A percentile compares a stretch with the other conserved stretches of the same genome.
phyloP scores from a whole-genome alignment of 306 rosid genomes.

The Trifolium repens region DNA sequence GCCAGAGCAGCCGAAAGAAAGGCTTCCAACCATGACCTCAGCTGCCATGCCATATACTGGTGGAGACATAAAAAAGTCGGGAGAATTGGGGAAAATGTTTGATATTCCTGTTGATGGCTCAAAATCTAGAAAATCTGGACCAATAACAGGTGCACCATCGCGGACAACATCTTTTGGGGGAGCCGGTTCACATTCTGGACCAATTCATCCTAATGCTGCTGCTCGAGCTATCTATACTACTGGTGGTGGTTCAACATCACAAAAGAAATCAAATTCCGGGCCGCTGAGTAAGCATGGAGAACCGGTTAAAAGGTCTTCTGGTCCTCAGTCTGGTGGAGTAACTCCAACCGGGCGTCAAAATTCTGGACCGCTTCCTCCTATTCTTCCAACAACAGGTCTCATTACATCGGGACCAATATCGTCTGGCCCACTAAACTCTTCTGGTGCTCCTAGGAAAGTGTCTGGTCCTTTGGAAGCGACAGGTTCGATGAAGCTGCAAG shows the following conservation, averaged over 20 bases:
- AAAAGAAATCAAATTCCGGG: constrained; percentile 90
- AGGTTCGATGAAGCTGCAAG: constrained; percentile 82
- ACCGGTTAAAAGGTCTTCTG: constrained; percentile 88
- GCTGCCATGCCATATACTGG: constrained; percentile 94
- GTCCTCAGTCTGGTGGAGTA: constrained; percentile 98
- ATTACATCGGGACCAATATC: constrained; percentile 94
- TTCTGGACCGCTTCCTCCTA: constrained; percentile 88
- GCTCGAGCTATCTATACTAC: constrained; percentile 72
- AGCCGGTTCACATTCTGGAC: constrained; percentile 93
- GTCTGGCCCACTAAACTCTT: constrained; percentile 87
- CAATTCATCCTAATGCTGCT: constrained; percentile 73
- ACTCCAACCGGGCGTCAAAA: constrained; percentile 82
- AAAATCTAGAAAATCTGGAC: constrained; percentile 96
- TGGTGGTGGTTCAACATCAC: constrained; percentile 68
- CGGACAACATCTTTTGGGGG: constrained; percentile 93
- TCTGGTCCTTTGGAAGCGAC: constrained; percentile 83
- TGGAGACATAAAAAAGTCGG: constrained; percentile 92
- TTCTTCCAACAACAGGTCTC: constrained; percentile 93
- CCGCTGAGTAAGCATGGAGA: constrained; percentile 96
- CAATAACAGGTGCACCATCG: constrained; percentile 69
- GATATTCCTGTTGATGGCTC: constrained; percentile 93
- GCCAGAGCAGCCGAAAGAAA: constrained; percentile 99
- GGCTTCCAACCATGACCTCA: constrained; percentile 90
- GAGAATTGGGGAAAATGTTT: constrained; percentile 97
- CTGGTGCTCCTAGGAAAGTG: constrained; percentile 90